These are phyloP conservation scores for Plasmodium reichenowi DNA, from an alignment of 169 alveolate genomes.

Conservation along the genomic window DNA sequence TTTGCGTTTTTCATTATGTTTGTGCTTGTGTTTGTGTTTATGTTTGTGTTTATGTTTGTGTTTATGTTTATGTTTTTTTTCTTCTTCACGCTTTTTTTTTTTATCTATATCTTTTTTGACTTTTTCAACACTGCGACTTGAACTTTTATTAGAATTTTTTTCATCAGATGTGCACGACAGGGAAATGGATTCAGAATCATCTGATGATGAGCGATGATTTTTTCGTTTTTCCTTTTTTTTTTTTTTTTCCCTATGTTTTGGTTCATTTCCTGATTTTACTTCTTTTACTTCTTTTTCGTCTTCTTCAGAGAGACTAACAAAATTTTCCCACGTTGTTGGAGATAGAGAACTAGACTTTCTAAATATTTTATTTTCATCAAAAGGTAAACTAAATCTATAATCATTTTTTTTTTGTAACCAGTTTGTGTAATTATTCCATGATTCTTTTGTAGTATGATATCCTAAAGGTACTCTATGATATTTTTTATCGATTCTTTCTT, in stretches of 20 bases:
- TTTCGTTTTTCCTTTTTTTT: not conserved
- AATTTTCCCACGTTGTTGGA: slow-evolving; percentile 65
- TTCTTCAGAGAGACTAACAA: slow-evolving; percentile 28
- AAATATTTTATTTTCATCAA: slow-evolving; percentile 66
- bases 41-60: too few species aligned
- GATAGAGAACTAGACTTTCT: slow-evolving; percentile 54
- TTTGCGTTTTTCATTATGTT: not conserved
- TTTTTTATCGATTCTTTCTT: slow-evolving; percentile 60
- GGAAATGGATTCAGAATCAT: too few species aligned
- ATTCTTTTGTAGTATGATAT: slow-evolving; percentile 53
- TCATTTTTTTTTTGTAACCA: slow-evolving; percentile 72
- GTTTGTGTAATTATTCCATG: slow-evolving; percentile 49
- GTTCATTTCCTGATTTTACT: slow-evolving; percentile 1
- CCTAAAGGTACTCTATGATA: slow-evolving; percentile 51
- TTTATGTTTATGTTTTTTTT: slow-evolving; percentile 12
- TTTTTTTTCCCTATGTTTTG: slow-evolving; percentile 15
- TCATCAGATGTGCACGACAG: too few species aligned
- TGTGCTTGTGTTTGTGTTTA: too few species aligned
- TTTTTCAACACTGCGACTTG: too few species aligned
- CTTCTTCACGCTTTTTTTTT: slow-evolving; percentile 11
- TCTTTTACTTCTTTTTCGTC: not conserved
- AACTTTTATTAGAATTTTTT: too few species aligned
- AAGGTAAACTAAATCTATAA: slow-evolving; percentile 45
- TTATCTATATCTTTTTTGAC: not conserved
- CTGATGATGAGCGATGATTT: not conserved